Evolutionary conservation across 257 asterid genomes (phyloP), one percentile per base, ranked within the genome.

Genomic region (Przewalskia tangutica): DNA sequence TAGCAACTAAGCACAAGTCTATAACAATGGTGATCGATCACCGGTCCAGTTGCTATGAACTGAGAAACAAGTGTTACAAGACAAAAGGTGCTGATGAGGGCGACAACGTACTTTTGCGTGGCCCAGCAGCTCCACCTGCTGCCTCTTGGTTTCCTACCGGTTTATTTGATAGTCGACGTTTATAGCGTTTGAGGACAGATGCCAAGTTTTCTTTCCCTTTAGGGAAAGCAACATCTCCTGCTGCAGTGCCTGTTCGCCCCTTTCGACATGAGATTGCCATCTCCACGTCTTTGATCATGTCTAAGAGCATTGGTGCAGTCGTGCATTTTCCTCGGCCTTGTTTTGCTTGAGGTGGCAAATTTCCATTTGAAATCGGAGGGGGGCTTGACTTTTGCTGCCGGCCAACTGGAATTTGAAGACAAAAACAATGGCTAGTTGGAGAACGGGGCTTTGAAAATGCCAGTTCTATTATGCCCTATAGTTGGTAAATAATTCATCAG

Each of bases 161-260:
- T 84, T 89, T 93, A 40, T 81, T 92, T 10, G 98, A 86, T 86
- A 96, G 81, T 2, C 98, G 91, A 1, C 99, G 97, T 75, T 93
- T 96, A 86, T 96, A 96, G 44, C 99, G 90, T 83, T 96, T 96
- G 32, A 96, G 97, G 36, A 94, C 99, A 0, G 99, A 89, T 16
- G 98, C 93, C 88, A 96, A 82, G 82, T 96, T 96, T 46, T 89
- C 95, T 86, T 96, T 96, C 23, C 99, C 99, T 88, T 89, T 89
- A 1, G 98, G 99, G 58, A 94, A 96, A 56, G 99, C 99, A n/a
- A 96, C 98, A 9, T 94, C 99, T n/a, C 99, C 98, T 6, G 99
- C 99, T 42, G 99, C 98, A 36, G 99, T 96, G 59, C 99, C 99
- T 17, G 97, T 86, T 83, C 99, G 87, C 36, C 99, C 99, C 90